Evolutionary conservation across 257 asterid species (phyloP), one percentile per base, ranked within the genome.

Genomic region (Phtheirospermum japonicum): DNA sequence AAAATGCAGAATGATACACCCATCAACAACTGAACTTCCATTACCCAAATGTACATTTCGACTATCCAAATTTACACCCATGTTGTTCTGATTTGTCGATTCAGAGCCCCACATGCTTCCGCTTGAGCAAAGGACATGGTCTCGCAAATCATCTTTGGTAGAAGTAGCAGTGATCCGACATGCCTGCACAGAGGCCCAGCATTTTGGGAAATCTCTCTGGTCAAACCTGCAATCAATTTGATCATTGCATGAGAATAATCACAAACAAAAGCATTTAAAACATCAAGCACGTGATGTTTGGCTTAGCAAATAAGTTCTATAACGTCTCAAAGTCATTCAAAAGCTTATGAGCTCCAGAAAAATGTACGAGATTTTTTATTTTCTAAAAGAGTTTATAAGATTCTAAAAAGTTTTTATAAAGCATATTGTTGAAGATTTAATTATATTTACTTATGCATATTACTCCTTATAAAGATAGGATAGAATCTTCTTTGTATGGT

Each of bases 1-100:
- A 76, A 81, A 79, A 79, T 83, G 89, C 78, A 89, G 70, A 48
- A 78, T 34, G 73, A 86, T 73, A 79, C 87, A 77, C 67, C 79
- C 78, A 75, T 74, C 66, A 18, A 63, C 63, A 70, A 69, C 53
- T 62, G 83, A 69, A 70, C 53, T 70, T 72, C 65, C 67, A 62
- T 73, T 71, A 68, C 57, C 76, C 53, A 66, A 63, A 68, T 70
- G 62, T 34, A 71, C 74, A 75, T 70, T 78, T 62, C 59, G 74
- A 65, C 69, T 49, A 57, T 73, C 67, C 63, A 11, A 45, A 63
- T 40, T 53, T 59, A 58, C 60, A 63, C 62, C 81, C 68, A 32
- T 53, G 62, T 54, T 67, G 16, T 64, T 67, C 54, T 63, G 82
- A 61, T 49, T 14, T 48, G 36, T 69, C 45, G 85, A 66, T 66